These are phyloP conservation scores for Pichia cactophila DNA, from an alignment of 1,139 yeast species.

Conservation along the genomic window DNA sequence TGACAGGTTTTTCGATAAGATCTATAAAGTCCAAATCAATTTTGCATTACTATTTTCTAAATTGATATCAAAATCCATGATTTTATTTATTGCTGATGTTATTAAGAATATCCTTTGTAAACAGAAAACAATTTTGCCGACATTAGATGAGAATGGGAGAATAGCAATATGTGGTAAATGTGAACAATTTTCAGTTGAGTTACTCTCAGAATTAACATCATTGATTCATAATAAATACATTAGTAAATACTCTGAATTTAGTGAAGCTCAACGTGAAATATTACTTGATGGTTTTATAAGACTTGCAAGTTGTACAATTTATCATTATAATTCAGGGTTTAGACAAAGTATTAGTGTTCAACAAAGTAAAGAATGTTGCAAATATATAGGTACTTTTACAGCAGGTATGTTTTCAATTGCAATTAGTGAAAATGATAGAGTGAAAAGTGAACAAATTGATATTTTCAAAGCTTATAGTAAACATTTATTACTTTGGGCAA, in stretches of 20 bases:
- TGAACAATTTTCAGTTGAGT: slow-evolving; percentile 4
- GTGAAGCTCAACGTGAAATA: slow-evolving; percentile 2
- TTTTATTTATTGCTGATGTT: slow-evolving; percentile 5
- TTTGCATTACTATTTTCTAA: slow-evolving; percentile 5
- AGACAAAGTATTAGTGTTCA: slow-evolving; percentile 2
- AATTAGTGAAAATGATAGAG: slow-evolving; percentile 3
- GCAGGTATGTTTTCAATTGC: slow-evolving; percentile 13
- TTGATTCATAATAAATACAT: slow-evolving; percentile 9
- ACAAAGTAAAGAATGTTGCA: slow-evolving; percentile 9
- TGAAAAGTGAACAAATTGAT: background rate
- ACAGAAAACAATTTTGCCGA: slow-evolving; percentile 7
- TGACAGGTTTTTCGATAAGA: slow-evolving; percentile 4
- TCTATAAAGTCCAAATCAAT: background rate
- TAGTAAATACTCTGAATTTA: background rate
- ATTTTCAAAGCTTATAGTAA: slow-evolving; percentile 2
- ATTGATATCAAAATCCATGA: slow-evolving; percentile 7
- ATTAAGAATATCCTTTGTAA: slow-evolving; percentile 7
- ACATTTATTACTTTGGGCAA: slow-evolving; percentile 1
- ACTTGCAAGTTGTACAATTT: slow-evolving; percentile 5
- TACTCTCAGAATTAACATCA: slow-evolving; percentile 1
- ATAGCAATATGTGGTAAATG: slow-evolving; percentile 8
- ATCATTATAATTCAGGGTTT: slow-evolving; percentile 11
- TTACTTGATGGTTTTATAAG: slow-evolving; percentile 6
- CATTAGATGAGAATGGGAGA: background rate
- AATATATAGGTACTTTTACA: slow-evolving; percentile 11